A percentile compares a stretch with the other conserved stretches of the same genome.
Conservation (phyloP, 768 basidiomycete species). For the Leccinum rimulosum region DNA sequence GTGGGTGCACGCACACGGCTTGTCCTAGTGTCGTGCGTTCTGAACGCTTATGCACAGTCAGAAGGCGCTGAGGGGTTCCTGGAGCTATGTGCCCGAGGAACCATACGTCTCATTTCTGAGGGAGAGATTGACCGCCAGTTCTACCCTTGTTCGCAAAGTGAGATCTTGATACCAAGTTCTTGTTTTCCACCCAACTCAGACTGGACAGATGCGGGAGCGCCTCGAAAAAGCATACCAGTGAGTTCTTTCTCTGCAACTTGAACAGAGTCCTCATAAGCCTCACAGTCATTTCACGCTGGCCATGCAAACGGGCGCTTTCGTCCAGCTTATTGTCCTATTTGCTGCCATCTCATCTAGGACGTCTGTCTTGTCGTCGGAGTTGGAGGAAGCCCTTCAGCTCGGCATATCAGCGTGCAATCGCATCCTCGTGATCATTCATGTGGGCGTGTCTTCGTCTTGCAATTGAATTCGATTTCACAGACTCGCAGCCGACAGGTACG, state of each 20-base stretch:
- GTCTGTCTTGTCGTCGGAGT: constrained; percentile 41
- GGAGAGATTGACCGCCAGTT: constrained; percentile 37
- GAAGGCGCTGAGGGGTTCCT: constrained; percentile 55
- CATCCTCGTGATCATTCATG: constrained; percentile 32
- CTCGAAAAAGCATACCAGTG: constrained; percentile 56
- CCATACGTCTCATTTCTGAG: constrained; percentile 33
- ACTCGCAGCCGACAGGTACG: constrained; percentile 16
- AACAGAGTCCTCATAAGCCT: neutral
- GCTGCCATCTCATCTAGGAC: constrained; percentile 62
- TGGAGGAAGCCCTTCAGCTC: constrained; percentile 39
- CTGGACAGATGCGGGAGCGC: constrained; percentile 43
- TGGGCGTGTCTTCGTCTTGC: constrained; percentile 18
- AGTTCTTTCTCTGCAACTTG: constrained; percentile 12
- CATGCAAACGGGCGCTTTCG: constrained; percentile 73
- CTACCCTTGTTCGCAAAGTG: constrained; percentile 48
- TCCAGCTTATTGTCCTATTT: constrained; percentile 63
- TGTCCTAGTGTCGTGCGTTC: neutral
- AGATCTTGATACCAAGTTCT: constrained; percentile 5
- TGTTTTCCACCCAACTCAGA: constrained; percentile 1
- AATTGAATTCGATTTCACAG: constrained; percentile 3
- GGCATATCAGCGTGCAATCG: constrained; percentile 26
- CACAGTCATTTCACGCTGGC: constrained; percentile 57
- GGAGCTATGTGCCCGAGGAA: constrained; percentile 57
- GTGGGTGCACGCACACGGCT: constrained; percentile 11
- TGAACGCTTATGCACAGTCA: constrained; percentile 35